Conservation (phyloP, 139 green algal species). For the Volvox africanus region DNA sequence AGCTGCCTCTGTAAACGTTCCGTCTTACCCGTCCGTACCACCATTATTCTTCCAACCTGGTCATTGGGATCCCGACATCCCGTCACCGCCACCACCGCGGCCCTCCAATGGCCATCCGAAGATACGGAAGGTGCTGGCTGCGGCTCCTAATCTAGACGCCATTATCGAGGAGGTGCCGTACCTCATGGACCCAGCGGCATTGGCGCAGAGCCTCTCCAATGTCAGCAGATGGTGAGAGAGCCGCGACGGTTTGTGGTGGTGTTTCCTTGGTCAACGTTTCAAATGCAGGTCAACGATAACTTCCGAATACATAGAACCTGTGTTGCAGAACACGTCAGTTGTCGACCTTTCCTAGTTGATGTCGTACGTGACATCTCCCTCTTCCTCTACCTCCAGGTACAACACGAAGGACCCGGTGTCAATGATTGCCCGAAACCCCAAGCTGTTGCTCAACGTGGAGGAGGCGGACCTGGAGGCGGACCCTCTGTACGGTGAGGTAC, state of each 20-base stretch:
- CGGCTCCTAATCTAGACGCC: constrained; percentile 40
- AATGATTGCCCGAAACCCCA: constrained; percentile 59
- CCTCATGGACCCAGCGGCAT: constrained; percentile 47
- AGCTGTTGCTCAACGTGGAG: constrained; percentile 61
- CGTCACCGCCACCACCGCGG: too few relatives aligned
- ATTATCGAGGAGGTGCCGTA: constrained; percentile 60
- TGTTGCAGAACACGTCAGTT: too few relatives aligned
- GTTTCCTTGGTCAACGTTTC: too few relatives aligned
- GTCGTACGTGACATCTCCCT: background rate
- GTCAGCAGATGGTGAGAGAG: constrained; percentile 43
- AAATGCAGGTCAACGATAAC: too few relatives aligned
- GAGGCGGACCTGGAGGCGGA: constrained; percentile 62
- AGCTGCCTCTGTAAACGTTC: too few relatives aligned
- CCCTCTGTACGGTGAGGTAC: constrained; percentile 62
- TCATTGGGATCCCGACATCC: too few relatives aligned
- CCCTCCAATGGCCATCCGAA: background rate
- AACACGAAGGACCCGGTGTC: constrained; percentile 48
- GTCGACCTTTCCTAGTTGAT: too few relatives aligned
- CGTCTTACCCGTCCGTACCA: too few relatives aligned
- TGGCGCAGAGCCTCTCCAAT: constrained; percentile 52
- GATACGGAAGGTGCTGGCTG: constrained; percentile 47
- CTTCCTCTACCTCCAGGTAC: constrained; percentile 9
- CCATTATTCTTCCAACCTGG: too few relatives aligned
- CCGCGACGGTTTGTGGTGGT: background rate
- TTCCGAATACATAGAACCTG: too few relatives aligned